These are phyloP conservation scores for Spiraea crenata DNA, from an alignment of 331 rosid genomes.

Conservation along the genomic window DNA sequence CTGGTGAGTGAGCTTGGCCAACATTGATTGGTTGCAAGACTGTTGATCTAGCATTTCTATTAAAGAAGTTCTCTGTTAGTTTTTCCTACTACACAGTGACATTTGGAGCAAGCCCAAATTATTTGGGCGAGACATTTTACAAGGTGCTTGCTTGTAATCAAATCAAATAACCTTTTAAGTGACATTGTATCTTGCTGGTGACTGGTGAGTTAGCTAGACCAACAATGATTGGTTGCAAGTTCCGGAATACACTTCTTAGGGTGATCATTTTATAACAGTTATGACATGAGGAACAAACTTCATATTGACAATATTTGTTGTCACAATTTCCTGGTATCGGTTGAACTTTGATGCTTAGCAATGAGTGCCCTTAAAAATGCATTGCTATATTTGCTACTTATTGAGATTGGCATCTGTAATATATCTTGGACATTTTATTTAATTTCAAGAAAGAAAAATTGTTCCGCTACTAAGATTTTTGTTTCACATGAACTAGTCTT, in stretches of 20 bases:
- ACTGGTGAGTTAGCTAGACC: background rate
- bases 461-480: constrained; percentile 1
- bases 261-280: background rate
- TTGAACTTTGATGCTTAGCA: background rate
- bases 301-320: background rate
- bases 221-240: background rate
- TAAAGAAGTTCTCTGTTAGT: constrained; percentile 63
- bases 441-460: background rate
- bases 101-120: constrained; percentile 89
- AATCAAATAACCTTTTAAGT: background rate
- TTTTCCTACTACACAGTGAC: constrained; percentile 93
- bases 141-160: constrained; percentile 48
- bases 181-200: constrained; percentile 1
- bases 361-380: background rate
- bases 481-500: background rate
- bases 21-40: constrained; percentile 33
- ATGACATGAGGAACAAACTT: background rate
- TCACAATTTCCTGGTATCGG: background rate
- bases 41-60: constrained; percentile 84
- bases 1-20: background rate
- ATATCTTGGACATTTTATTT: background rate
- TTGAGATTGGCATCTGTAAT: background rate
- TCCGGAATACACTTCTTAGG: background rate
- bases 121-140: constrained; percentile 84
- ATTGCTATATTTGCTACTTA: background rate